Percentiles rank a stretch among this genome's conserved stretches.
Conservation (phyloP, 2,329 filamentous ascomycete genomes). For the Byssothecium circinans region DNA sequence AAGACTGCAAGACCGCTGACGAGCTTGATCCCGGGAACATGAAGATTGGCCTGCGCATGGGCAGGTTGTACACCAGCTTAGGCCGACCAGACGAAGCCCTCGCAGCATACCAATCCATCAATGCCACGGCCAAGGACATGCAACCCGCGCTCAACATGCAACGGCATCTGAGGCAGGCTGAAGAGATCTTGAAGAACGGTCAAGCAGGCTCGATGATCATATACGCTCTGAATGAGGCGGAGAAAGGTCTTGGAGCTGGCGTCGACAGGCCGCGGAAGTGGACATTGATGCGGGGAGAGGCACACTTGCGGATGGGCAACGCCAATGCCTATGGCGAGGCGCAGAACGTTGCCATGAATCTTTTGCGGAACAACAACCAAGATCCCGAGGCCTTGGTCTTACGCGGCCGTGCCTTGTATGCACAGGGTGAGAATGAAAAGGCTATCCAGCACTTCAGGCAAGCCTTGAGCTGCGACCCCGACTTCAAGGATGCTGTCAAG, state of each 20-base stretch:
- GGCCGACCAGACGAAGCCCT: slow-evolving; percentile 87
- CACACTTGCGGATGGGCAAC: slow-evolving; percentile 89
- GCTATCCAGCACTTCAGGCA: slow-evolving; percentile 90
- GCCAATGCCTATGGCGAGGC: slow-evolving; percentile 87
- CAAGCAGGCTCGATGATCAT: slow-evolving; percentile 88
- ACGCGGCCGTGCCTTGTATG: slow-evolving; percentile 83
- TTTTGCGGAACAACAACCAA: slow-evolving; percentile 83
- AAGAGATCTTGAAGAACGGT: slow-evolving; percentile 72
- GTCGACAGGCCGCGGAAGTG: slow-evolving; percentile 86
- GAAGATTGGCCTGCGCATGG: slow-evolving; percentile 86
- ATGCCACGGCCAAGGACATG: slow-evolving; percentile 82
- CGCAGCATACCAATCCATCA: slow-evolving; percentile 76
- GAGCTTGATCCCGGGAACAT: slow-evolving; percentile 82
- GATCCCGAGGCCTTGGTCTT: slow-evolving; percentile 94
- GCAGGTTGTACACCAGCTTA: slow-evolving; percentile 84
- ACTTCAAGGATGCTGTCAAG: slow-evolving; percentile 85
- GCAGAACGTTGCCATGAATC: slow-evolving; percentile 85
- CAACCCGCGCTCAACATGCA: slow-evolving; percentile 83
- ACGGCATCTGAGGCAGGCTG: slow-evolving; percentile 76
- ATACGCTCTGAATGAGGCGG: slow-evolving; percentile 88
- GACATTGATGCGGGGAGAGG: slow-evolving; percentile 89
- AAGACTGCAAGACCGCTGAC: slow-evolving; percentile 81
- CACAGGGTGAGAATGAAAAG: slow-evolving; percentile 92
- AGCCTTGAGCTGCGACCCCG: slow-evolving; percentile 86
- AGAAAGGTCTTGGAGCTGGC: slow-evolving; percentile 73